Conservation (phyloP, 768 basidiomycete genomes). For the Rhodotorula sphaerocarpa region DNA sequence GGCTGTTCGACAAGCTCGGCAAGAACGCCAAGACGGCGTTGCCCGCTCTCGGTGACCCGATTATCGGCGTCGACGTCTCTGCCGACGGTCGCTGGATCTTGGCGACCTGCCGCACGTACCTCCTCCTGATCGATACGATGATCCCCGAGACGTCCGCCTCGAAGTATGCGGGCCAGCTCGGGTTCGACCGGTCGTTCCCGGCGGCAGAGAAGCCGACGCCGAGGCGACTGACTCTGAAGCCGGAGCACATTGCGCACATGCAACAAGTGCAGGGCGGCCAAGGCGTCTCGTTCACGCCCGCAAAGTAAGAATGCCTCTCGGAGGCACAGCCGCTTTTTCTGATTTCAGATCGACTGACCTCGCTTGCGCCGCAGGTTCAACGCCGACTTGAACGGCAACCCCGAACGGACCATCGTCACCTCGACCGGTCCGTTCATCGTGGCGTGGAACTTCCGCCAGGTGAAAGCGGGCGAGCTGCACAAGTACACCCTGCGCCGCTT, state of each 20-base stretch:
- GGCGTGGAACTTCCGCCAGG: conserved; percentile 90
- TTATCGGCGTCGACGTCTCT: conserved; percentile 86
- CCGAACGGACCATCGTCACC: conserved; percentile 91
- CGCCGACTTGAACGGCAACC: conserved; percentile 64
- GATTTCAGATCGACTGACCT: conserved; percentile 6
- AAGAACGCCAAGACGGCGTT: conserved; percentile 99
- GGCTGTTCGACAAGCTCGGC: conserved; percentile 88
- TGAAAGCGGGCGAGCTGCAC: conserved; percentile 82
- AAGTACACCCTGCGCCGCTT: conserved; percentile 93
- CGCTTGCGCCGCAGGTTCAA: conserved; percentile 62
- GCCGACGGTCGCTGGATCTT: conserved; percentile 90
- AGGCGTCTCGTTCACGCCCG: conserved; percentile 78
- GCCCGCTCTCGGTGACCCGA: conserved; percentile 88
- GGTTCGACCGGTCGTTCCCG: conserved; percentile 80
- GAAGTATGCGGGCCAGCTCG: conserved; percentile 29
- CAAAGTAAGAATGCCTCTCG: conserved; percentile 57
- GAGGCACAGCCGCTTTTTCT: neutral
- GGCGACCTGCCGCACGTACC: conserved; percentile 82
- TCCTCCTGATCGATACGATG: conserved; percentile 86
- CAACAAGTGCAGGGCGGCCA: conserved; percentile 47
- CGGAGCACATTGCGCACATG: conserved; percentile 93
- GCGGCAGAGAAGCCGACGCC: conserved; percentile 88
- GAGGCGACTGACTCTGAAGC: conserved; percentile 71
- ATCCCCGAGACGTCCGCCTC: conserved; percentile 80
- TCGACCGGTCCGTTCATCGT: conserved; percentile 58